These are phyloP conservation scores for Aspergillus novoparasiticus DNA, from an alignment of 2,329 filamentous ascomycete species.

Conservation along the genomic window DNA sequence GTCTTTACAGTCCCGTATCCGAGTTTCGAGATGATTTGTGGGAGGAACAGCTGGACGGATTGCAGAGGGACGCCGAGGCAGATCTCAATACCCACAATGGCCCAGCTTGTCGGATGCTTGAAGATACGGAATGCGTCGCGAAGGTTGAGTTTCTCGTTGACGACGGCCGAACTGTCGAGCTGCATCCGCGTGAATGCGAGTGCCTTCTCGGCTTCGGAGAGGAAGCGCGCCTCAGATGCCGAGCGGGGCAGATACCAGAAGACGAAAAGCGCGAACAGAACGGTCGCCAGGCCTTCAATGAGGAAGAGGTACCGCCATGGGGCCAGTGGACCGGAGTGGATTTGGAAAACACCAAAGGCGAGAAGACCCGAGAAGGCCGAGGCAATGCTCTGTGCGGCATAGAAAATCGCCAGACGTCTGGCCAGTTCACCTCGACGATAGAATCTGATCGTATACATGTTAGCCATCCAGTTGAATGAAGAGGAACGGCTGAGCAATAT, in stretches of 20 bases:
- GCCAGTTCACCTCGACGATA: constrained; percentile 34
- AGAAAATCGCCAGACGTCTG: constrained; percentile 33
- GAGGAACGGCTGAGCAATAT: background rate
- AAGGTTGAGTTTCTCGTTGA: constrained; percentile 35
- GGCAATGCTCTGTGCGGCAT: constrained; percentile 31
- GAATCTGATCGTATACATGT: constrained; percentile 11
- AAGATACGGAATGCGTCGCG: constrained; percentile 33
- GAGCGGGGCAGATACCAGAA: constrained; percentile 44
- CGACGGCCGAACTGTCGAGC: constrained; percentile 35
- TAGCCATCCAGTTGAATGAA: background rate
- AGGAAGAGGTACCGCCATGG: constrained; percentile 52
- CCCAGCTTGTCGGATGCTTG: constrained; percentile 31
- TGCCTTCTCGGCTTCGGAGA: constrained; percentile 39
- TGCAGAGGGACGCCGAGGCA: constrained; percentile 34
- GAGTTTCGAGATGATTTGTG: constrained; percentile 32
- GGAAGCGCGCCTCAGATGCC: constrained; percentile 43
- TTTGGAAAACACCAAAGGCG: constrained; percentile 47
- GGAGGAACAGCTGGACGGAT: constrained; percentile 33
- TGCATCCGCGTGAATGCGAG: constrained; percentile 40
- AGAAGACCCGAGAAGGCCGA: constrained; percentile 35
- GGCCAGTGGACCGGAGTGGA: constrained; percentile 34
- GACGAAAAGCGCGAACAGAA: constrained; percentile 41
- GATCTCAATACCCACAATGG: constrained; percentile 30
- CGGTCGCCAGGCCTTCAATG: constrained; percentile 47
- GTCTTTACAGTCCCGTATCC: constrained; percentile 61